Evolutionary conservation across 2,329 filamentous ascomycete species (phyloP), one percentile per base, ranked within the genome.

Genomic region (Fusarium robinianum): DNA sequence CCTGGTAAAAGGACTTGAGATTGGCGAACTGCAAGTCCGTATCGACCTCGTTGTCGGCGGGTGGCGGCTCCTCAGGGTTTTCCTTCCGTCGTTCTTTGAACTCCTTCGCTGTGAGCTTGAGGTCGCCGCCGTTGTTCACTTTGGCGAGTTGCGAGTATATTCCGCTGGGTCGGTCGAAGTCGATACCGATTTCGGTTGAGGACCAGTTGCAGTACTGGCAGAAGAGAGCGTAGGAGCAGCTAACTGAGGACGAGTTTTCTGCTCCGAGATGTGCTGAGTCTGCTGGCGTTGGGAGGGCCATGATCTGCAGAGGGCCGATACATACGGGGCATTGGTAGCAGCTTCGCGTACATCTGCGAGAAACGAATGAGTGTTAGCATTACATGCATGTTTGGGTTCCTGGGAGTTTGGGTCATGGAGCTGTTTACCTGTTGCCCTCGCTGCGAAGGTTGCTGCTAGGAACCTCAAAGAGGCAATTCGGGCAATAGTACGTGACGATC

Each of bases 271-370:
- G 72, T 41, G 61, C 69, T 14, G 68, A 55, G 67, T 77, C 75
- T 17, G 74, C 64, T 2, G 75, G 64, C 23, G 77, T 72, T 41
- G 90, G 86, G 48, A 91, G 71, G 14, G 84, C 83, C 39, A 83
- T 87, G 38, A 94, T 84, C 14, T 84, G 78, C 26, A 97, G 78
- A 9, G 90, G 87, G 0, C 90, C 84, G 18, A 88, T 84, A 67
- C 94, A 99, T 53, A 91, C 76, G 0, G 94, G 94, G 60, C 94
- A 99, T 65, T 95, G 89, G 73, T 94, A 97, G 70, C 94, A 99
- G 65, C 91, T 96, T 55, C 94, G 80, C 12, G 90, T 92, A 66
- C 94, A 96, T 64, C 90, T 92, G 50, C 18, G 38, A 21, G 12
- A 22, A 21, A 8, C 18, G 46, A n/a, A 38, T 23, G 19, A 50